Conservation (phyloP, 2,329 filamentous ascomycete species). For the Zasmidium angulare region DNA sequence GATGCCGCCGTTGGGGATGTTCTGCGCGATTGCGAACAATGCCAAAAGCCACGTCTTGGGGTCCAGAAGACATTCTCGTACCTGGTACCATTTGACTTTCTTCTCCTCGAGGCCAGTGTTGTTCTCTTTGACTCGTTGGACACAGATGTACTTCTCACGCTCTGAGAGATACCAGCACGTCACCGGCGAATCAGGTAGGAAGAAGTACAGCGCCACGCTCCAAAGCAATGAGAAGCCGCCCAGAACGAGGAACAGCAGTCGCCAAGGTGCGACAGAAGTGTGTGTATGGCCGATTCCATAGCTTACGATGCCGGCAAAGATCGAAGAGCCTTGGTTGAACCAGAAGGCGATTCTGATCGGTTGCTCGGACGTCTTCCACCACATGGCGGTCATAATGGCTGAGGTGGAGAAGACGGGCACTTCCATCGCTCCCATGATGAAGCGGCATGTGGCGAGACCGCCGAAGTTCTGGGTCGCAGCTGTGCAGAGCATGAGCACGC, state of each 20-base stretch:
- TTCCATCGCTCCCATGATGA: constrained; percentile 20
- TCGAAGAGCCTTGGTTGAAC: constrained; percentile 47
- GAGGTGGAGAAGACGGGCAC: constrained; percentile 43
- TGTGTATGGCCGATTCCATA: constrained; percentile 33
- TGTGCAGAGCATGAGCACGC: constrained; percentile 8
- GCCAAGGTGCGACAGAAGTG: constrained; percentile 14
- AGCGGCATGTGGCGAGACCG: constrained; percentile 42
- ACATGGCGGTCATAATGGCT: constrained; percentile 43
- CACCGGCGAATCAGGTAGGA: constrained; percentile 16
- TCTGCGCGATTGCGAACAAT: constrained; percentile 14
- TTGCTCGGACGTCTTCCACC: constrained; percentile 22
- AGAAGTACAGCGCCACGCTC: constrained; percentile 10
- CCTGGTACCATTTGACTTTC: constrained; percentile 49
- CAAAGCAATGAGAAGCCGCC: constrained; percentile 29
- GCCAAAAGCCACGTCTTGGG: constrained; percentile 53
- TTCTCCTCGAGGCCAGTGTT: constrained; percentile 18
- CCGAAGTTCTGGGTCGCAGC: constrained; percentile 19
- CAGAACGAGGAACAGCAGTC: constrained; percentile 50
- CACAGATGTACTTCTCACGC: constrained; percentile 12
- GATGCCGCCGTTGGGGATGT: constrained; percentile 21
- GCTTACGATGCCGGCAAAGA: constrained; percentile 28
- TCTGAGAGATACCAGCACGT: constrained; percentile 13
- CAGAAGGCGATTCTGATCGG: constrained; percentile 36
- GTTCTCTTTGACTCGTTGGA: constrained; percentile 12
- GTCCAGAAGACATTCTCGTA: constrained; percentile 56